Evolutionary conservation across 169 alveolate genomes (phyloP).

Genomic region (Plasmodium gonderi): DNA sequence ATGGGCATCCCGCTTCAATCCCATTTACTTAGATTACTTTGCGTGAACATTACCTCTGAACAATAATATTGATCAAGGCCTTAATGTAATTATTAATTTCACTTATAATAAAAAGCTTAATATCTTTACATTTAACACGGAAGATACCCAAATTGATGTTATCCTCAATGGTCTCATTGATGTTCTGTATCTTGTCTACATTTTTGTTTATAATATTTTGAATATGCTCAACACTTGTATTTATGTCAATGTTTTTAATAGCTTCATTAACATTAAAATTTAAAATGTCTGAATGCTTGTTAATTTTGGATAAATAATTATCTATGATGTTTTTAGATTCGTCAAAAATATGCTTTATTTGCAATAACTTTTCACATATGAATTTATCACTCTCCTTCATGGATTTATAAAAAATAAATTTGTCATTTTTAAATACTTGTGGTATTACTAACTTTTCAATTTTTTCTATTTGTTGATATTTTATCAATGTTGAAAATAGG

Average conservation of each 20-base stretch:
- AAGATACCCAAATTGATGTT: conserved; percentile 60
- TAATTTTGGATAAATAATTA: conserved; percentile 56
- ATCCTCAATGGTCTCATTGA: conserved; percentile 66
- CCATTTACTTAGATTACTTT: background rate
- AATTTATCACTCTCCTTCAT: conserved; percentile 64
- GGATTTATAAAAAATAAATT: conserved; percentile 64
- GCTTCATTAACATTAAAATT: conserved; percentile 72
- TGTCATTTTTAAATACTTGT: conserved; percentile 71
- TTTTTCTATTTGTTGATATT: conserved; percentile 74
- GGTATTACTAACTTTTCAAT: conserved; percentile 73
- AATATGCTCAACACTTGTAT: conserved; percentile 73
- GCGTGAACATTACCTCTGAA: conserved; percentile 32
- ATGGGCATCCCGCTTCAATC: background rate
- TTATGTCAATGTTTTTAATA: conserved; percentile 61
- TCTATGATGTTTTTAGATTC: conserved; percentile 45
- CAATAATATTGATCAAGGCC: conserved; percentile 59
- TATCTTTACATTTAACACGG: conserved; percentile 46
- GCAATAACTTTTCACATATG: conserved; percentile 52
- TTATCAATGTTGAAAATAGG: conserved; percentile 32
- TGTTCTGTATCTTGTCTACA: conserved; percentile 62
- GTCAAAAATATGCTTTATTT: conserved; percentile 38
- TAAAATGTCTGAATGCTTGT: conserved; percentile 57
- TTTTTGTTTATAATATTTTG: conserved; percentile 62
- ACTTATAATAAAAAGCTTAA: conserved; percentile 59
- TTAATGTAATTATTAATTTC: conserved; percentile 63